Conservation (phyloP, 2,329 filamentous ascomycete species). For the Aaosphaeria pasadenensis region DNA sequence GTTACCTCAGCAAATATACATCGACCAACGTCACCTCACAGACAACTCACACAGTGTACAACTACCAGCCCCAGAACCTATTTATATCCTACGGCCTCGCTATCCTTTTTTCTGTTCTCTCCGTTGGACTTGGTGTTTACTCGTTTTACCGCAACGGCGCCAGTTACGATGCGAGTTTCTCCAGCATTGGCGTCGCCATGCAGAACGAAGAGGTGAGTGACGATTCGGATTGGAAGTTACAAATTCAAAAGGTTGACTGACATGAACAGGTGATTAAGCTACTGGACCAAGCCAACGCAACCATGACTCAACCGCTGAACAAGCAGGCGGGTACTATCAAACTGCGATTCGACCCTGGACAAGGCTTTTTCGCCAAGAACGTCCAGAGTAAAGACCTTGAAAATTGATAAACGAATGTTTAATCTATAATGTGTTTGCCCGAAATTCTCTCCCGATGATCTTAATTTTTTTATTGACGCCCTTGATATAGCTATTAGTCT, state of each 20-base stretch:
- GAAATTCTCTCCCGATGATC: too few species aligned
- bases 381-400: too few species aligned
- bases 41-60: constrained; percentile 2
- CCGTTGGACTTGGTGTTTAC: neutral
- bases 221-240: too few species aligned
- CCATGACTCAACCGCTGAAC: neutral
- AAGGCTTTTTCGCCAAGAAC: neutral
- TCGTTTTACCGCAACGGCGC: neutral
- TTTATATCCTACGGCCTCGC: constrained; percentile 3
- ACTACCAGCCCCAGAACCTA: constrained; percentile 3
- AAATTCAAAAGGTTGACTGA: neutral
- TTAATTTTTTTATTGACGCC: too few species aligned
- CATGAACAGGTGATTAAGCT: neutral
- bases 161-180: neutral
- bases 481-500: too few species aligned
- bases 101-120: constrained; percentile 1
- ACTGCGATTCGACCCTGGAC: neutral
- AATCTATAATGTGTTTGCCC: too few species aligned
- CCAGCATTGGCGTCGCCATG: neutral
- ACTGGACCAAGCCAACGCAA: neutral
- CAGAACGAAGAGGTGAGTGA: neutral
- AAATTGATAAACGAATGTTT: too few species aligned
- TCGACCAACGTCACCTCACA: neutral
- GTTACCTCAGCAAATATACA: neutral
- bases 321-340: constrained; percentile 1